A percentile compares a stretch with the other conserved stretches of the same genome.
phyloP scores from a whole-genome alignment of 2,329 filamentous ascomycete species.

The Trichophaea hybrida region DNA sequence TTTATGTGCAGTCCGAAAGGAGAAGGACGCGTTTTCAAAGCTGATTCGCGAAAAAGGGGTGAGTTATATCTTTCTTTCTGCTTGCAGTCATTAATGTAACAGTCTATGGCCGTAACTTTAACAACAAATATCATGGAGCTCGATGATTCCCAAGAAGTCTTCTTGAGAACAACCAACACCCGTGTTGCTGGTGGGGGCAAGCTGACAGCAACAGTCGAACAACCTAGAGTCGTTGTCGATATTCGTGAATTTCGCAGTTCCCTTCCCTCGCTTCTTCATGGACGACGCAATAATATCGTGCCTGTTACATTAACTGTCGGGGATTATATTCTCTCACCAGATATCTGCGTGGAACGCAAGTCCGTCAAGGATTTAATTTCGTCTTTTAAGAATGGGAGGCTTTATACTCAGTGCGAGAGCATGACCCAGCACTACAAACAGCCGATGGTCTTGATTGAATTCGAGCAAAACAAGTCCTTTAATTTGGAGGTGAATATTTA shows the following conservation, averaged over 20 bases:
- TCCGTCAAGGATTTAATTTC: conserved; percentile 80
- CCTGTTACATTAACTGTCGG: conserved; percentile 94
- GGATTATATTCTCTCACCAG: conserved; percentile 84
- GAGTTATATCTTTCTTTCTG: conserved; percentile 23
- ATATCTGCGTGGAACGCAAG: conserved; percentile 89
- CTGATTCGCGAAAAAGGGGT: conserved; percentile 81
- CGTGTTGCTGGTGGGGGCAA: conserved; percentile 87
- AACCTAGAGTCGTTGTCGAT: conserved; percentile 79
- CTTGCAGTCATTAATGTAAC: neutral
- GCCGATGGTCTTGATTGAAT: conserved; percentile 90
- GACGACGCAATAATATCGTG: conserved; percentile 71
- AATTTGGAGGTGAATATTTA: conserved; percentile 55
- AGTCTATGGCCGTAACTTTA: conserved; percentile 76
- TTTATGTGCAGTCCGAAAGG: conserved; percentile 71
- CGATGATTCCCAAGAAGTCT: conserved; percentile 76
- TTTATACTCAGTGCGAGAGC: conserved; percentile 82
- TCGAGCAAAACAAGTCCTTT: conserved; percentile 93
- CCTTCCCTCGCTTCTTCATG: conserved; percentile 79
- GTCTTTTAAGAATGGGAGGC: conserved; percentile 78
- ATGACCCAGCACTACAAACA: conserved; percentile 89
- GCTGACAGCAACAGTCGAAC: conserved; percentile 66
- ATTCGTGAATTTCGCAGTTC: conserved; percentile 92
- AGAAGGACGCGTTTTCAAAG: conserved; percentile 91
- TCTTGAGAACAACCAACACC: conserved; percentile 90
- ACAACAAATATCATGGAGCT: conserved; percentile 53